Evolutionary conservation across 495 filamentous ascomycete species (phyloP).

Genomic region (Penicillium roqueforti): DNA sequence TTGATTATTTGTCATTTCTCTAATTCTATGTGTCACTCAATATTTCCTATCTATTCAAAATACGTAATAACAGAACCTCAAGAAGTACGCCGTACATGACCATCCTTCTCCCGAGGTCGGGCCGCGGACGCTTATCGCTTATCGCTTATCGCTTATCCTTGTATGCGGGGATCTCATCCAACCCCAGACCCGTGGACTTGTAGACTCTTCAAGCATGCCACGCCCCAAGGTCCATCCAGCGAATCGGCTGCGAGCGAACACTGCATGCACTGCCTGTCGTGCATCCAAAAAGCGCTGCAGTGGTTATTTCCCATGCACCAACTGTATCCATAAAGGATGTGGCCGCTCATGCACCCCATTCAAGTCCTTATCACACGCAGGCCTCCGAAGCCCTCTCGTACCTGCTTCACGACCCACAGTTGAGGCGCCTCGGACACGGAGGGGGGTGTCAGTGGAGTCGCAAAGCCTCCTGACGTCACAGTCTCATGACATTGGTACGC

Average conservation of each 20-base stretch:
- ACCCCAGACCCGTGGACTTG: neutral
- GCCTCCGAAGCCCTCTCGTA: slow-evolving; percentile 8
- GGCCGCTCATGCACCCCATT: slow-evolving; percentile 33
- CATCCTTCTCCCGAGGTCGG: too few relatives aligned
- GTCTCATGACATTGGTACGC: neutral
- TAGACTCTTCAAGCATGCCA: slow-evolving; percentile 26
- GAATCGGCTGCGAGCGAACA: slow-evolving; percentile 34
- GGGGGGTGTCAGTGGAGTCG: neutral
- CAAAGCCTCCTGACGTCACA: slow-evolving; percentile 7
- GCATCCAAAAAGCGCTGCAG: slow-evolving; percentile 41
- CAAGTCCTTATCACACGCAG: slow-evolving; percentile 15
- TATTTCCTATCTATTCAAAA: too few relatives aligned
- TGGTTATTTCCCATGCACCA: slow-evolving; percentile 37
- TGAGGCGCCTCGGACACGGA: neutral
- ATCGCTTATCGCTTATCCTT: neutral
- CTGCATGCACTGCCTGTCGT: slow-evolving; percentile 36
- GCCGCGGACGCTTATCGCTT: slow-evolving; percentile 4
- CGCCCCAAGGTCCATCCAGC: slow-evolving; percentile 37
- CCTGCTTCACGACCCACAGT: neutral
- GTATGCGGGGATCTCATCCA: slow-evolving; percentile 5
- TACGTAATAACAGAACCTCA: too few relatives aligned
- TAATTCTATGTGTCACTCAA: too few relatives aligned
- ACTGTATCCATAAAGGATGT: slow-evolving; percentile 32
- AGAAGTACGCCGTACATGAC: too few relatives aligned
- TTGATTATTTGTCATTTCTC: neutral